These are phyloP conservation scores for peach (Prunus persica) DNA, from an alignment of 306 rosid genomes.

Conservation along the genomic window Prunus_persica_NCBIv2 NC_034009.1:30373501-30374000, in stretches of 20 bases:
- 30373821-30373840: not conserved
- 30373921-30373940: constrained; percentile 59
- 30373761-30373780: not conserved
- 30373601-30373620: no score
- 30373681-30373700: not conserved
- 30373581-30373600: no score
- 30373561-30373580: no score
- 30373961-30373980: constrained; percentile 90
- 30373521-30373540: no score
- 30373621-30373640: no score
- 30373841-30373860: not conserved
- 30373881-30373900: constrained; percentile 63
- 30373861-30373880: constrained; percentile 56
- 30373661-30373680: not conserved
- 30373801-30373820: not conserved
- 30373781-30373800: not conserved
- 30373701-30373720: not conserved
- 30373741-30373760: not conserved
- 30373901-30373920: constrained; percentile 80
- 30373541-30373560: no score
- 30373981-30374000: constrained; percentile 90
- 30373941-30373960: constrained; percentile 76
- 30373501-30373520: no score
- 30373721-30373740: not conserved
- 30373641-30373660: no score